Percentiles rank a stretch among this genome's conserved stretches.
Conservation (phyloP, 2,329 filamentous ascomycete species). For the Gnomoniopsis sp. region DNA sequence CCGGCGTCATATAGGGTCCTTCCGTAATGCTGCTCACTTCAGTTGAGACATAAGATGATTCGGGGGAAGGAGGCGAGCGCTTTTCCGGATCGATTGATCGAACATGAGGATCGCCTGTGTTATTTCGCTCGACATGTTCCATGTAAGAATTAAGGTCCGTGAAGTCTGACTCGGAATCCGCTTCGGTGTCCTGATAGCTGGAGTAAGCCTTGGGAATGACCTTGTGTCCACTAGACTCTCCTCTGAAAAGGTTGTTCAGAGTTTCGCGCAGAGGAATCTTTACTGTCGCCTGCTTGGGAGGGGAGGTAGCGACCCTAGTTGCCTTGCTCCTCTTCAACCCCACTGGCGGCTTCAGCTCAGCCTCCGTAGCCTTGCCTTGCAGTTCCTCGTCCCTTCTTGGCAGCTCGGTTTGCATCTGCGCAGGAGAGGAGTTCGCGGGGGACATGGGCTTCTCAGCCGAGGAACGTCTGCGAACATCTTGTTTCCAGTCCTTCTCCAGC, state of each 20-base stretch:
- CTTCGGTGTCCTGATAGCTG: conserved; percentile 37
- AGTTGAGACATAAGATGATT: conserved; percentile 22
- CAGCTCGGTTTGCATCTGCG: neutral
- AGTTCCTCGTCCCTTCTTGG: neutral
- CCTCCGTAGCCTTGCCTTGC: conserved; percentile 1
- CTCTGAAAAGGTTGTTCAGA: conserved; percentile 59
- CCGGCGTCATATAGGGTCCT: conserved; percentile 23
- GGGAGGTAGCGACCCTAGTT: conserved; percentile 47
- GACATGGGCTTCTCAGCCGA: conserved; percentile 24
- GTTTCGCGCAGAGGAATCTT: conserved; percentile 56
- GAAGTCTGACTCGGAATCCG: conserved; percentile 23
- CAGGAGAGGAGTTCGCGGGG: neutral
- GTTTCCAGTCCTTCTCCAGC: conserved; percentile 32
- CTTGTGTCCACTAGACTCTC: conserved; percentile 51
- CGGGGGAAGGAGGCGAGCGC: conserved; percentile 30
- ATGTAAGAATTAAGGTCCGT: neutral
- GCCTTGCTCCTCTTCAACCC: conserved; percentile 55
- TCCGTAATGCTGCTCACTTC: conserved; percentile 22
- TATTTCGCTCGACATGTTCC: conserved; percentile 22
- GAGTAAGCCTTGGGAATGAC: conserved; percentile 46
- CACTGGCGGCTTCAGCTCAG: neutral
- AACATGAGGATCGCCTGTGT: conserved; percentile 23
- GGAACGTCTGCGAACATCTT: conserved; percentile 27
- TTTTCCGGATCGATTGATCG: conserved; percentile 31
- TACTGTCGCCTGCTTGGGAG: conserved; percentile 38